phyloP scores from a whole-genome alignment of 1,139 yeast genomes.

The Meyerozyma elateridarum region DNA sequence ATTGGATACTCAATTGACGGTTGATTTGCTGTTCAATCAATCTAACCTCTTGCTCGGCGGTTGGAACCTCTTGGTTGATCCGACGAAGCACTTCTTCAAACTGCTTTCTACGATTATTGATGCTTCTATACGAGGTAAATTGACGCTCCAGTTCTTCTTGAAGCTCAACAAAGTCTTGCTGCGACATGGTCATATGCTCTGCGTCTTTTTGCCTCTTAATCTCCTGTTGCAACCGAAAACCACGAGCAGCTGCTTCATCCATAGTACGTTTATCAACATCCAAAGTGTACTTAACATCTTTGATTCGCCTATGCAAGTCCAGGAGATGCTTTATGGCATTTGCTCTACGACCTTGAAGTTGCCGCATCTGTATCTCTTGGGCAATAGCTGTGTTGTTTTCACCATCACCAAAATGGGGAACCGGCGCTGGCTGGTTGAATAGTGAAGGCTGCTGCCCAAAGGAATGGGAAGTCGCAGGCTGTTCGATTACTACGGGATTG shows the following conservation, averaged over 20 bases:
- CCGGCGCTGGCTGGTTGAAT: constrained; percentile 32
- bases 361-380: constrained; percentile 5
- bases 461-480: neutral
- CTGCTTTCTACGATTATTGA: constrained; percentile 1
- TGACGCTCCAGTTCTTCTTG: constrained; percentile 1
- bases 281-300: neutral
- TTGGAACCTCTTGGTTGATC: constrained; percentile 3
- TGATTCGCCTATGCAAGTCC: neutral
- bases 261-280: constrained; percentile 1
- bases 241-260: neutral
- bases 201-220: neutral
- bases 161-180: neutral
- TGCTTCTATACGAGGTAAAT: neutral
- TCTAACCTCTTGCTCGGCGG: neutral
- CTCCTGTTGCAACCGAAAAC: constrained; percentile 1
- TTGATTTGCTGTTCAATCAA: neutral
- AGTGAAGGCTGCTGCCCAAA: no score
- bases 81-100: constrained; percentile 2
- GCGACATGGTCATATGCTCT: no score
- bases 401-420: constrained; percentile 21
- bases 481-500: constrained; percentile 5
- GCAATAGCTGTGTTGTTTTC: constrained; percentile 2
- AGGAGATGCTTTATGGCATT: neutral
- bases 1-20: constrained; percentile 4
- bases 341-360: constrained; percentile 5